Evolutionary conservation across 306 rosid genomes (phyloP).

Genomic region (Elaeagnus macrophylla): DNA sequence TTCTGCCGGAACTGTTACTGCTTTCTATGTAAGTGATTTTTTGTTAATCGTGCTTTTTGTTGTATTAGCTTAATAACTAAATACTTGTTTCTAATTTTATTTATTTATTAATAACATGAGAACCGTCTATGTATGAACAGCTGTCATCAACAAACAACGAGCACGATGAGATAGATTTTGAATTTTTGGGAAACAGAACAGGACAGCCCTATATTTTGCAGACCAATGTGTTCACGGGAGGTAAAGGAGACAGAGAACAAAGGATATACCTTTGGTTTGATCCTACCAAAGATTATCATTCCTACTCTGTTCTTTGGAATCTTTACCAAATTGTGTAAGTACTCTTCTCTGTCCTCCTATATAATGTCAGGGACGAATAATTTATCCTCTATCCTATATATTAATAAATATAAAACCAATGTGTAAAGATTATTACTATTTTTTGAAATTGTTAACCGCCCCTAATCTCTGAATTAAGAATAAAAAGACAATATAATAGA

Average conservation of each 20-base stretch:
- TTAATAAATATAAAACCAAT: no score
- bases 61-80: no score
- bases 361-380: not conserved
- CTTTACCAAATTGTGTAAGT: conserved; percentile 57
- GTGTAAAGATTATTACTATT: no score
- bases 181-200: conserved; percentile 72
- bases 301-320: conserved; percentile 70
- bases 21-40: conserved; percentile 49
- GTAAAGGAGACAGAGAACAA: conserved; percentile 57
- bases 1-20: conserved; percentile 88
- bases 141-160: conserved; percentile 54
- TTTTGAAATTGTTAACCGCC: no score
- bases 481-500: no score
- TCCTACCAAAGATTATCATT: conserved; percentile 53
- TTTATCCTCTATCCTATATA: not conserved
- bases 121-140: conserved; percentile 20
- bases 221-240: conserved; percentile 76
- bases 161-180: conserved; percentile 85
- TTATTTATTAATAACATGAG: not conserved
- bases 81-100: no score
- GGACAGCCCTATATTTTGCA: conserved; percentile 81
- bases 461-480: no score
- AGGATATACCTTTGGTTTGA: conserved; percentile 85
- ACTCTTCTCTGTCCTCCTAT: not conserved
- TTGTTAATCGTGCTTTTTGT: no score